Percentiles rank a stretch among this genome's conserved stretches.
Evolutionary conservation across 2,329 filamentous ascomycete genomes (phyloP).

Genomic region (Fusarium sp.): DNA sequence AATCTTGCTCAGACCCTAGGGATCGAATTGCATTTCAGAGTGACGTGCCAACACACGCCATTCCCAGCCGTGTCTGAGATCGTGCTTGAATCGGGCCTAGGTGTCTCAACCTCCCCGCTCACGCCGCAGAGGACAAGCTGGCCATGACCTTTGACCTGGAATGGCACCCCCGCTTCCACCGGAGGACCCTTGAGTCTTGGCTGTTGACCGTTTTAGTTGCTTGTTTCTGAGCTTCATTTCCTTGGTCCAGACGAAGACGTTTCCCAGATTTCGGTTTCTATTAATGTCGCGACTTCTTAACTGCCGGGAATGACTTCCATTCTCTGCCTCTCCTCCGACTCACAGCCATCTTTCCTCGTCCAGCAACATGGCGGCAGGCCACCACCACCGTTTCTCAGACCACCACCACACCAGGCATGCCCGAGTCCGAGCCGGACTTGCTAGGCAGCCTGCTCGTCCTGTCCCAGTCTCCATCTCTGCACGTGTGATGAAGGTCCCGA

Average conservation of each 20-base stretch:
- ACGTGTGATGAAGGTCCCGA: slow-evolving; percentile 28
- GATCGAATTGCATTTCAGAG: slow-evolving; percentile 24
- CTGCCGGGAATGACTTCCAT: slow-evolving; percentile 25
- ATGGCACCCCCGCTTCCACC: slow-evolving; percentile 36
- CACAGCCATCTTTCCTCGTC: slow-evolving; percentile 7
- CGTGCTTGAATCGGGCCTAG: slow-evolving; percentile 30
- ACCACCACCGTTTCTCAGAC: slow-evolving; percentile 11
- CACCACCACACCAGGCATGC: slow-evolving; percentile 27
- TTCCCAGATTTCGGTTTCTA: slow-evolving; percentile 36
- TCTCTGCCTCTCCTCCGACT: slow-evolving; percentile 16
- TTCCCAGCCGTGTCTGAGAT: slow-evolving; percentile 38
- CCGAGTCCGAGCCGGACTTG: slow-evolving; percentile 20
- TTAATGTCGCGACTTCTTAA: slow-evolving; percentile 34
- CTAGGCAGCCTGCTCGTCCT: slow-evolving; percentile 21
- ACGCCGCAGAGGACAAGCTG: slow-evolving; percentile 30
- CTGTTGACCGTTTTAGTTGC: slow-evolving; percentile 18
- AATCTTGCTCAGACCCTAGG: slow-evolving; percentile 16
- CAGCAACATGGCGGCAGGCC: slow-evolving; percentile 5
- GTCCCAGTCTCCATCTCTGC: slow-evolving; percentile 25
- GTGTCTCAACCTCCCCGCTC: slow-evolving; percentile 34
- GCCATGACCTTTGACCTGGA: slow-evolving; percentile 26
- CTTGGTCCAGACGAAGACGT: slow-evolving; percentile 26
- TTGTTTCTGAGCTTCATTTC: slow-evolving; percentile 24
- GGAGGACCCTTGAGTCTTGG: slow-evolving; percentile 35
- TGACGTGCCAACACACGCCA: slow-evolving; percentile 29